Conservation (phyloP, 169 alveolate species). For the Plasmodium vivax region DNA sequence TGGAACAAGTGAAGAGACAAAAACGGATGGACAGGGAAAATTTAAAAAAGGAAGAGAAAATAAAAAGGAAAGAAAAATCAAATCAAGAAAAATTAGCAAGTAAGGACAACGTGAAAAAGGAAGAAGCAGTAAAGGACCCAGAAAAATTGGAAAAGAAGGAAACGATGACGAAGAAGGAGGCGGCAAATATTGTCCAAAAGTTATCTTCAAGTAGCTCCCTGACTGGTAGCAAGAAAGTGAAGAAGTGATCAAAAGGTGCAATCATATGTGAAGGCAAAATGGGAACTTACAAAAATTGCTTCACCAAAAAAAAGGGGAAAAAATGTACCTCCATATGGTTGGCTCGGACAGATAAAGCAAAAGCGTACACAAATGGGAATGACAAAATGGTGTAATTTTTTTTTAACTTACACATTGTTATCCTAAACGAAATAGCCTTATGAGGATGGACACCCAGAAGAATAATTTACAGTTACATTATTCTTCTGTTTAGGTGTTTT, state of each 20-base stretch:
- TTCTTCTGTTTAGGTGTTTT: neutral
- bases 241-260: neutral
- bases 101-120: conserved; percentile 34
- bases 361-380: neutral
- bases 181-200: conserved; percentile 2
- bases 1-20: conserved; percentile 62
- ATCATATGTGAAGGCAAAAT: neutral
- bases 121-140: neutral
- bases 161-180: neutral
- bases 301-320: neutral
- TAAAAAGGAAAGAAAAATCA: conserved; percentile 66
- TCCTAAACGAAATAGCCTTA: neutral
- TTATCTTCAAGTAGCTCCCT: conserved; percentile 3
- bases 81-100: conserved; percentile 15
- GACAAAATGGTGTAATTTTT: neutral
- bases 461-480: neutral
- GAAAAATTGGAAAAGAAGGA: conserved; percentile 15
- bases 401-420: neutral
- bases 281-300: neutral
- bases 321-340: neutral
- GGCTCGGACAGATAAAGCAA: neutral
- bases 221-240: neutral
- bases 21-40: conserved; percentile 58
- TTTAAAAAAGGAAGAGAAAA: conserved; percentile 65
- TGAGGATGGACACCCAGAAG: neutral